Evolutionary conservation across 1,139 yeast genomes (phyloP), one percentile per base, ranked within the genome.

Genomic region (Saccharomycopsis phalli): DNA sequence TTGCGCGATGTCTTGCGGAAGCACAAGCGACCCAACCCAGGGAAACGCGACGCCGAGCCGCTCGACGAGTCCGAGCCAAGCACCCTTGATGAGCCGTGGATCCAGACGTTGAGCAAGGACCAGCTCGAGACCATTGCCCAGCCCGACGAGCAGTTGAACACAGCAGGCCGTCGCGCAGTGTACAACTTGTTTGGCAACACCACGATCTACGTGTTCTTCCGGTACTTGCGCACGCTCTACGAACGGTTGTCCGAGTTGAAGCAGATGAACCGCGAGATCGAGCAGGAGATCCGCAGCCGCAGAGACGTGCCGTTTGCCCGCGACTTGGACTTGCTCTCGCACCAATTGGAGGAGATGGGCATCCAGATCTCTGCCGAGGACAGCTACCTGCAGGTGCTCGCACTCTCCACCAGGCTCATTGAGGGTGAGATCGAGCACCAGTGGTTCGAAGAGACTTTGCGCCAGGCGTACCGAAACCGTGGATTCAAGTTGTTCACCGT

Each of bases 351-450:
- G 49, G 94, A 87, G 41, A 62, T 77, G 71, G 48, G 93, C 1
- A 70, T 88, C 41, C 74, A 75, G 47, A 80, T 88, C 51, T 67
- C 67, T 27, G 84, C 86, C 14, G 65, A 71, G 6, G 78, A 78
- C 51, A 66, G 73, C 51, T 93, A 91, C 58, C 62, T 68, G 30
- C 96, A 91, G 60, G 73, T 87, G 16, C 65, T 91, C 46, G 66
- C 65, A 2, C 66, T 91, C 45, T 74, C 94, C 42, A 87, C 76
- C 51, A 74, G 76, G 49, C 66, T 88, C 40, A 82, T 93, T 49
- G 94, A 86, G 53, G 95, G 95, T 22, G 94, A 87, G 31, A 66
- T 91, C 41, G 98, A 91, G 53, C 95, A 87, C 51, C 94, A 82
- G 59, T 81, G 93, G 83, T 91, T 83, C 58, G 99, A 91, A 63